Conservation (phyloP, 2,329 filamentous ascomycete genomes). For the Fusarium coicis region DNA sequence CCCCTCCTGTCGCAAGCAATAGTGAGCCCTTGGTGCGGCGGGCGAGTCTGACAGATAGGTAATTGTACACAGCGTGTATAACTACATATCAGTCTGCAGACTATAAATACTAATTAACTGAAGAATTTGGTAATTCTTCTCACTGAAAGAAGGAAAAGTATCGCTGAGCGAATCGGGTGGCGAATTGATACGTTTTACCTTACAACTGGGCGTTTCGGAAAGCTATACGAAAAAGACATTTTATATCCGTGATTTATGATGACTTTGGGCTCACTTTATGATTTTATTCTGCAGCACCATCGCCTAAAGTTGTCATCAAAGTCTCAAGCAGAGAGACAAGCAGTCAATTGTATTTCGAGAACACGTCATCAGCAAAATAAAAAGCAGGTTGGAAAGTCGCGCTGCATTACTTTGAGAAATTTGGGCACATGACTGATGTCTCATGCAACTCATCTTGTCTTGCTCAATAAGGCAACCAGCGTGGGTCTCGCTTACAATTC, state of each 20-base stretch:
- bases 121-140: background rate
- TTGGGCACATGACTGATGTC: slow-evolving; percentile 10
- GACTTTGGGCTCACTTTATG: background rate
- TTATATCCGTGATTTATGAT: background rate
- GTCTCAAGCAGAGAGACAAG: background rate
- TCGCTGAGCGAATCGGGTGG: background rate
- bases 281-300: background rate
- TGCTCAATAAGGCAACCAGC: slow-evolving; percentile 5
- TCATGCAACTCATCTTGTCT: slow-evolving; percentile 5
- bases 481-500: slow-evolving; percentile 16
- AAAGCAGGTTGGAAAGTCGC: background rate
- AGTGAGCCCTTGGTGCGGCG: background rate
- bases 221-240: background rate
- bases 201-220: background rate
- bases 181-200: background rate
- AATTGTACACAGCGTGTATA: background rate
- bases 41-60: background rate
- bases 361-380: background rate
- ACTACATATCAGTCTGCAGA: background rate
- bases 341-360: background rate
- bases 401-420: background rate
- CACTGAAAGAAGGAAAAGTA: background rate
- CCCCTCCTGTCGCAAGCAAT: background rate
- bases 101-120: background rate
- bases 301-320: background rate